Percentiles rank a stretch among this genome's conserved stretches.
Conservation (phyloP, 306 rosid species). For the Betula pendula region DNA sequence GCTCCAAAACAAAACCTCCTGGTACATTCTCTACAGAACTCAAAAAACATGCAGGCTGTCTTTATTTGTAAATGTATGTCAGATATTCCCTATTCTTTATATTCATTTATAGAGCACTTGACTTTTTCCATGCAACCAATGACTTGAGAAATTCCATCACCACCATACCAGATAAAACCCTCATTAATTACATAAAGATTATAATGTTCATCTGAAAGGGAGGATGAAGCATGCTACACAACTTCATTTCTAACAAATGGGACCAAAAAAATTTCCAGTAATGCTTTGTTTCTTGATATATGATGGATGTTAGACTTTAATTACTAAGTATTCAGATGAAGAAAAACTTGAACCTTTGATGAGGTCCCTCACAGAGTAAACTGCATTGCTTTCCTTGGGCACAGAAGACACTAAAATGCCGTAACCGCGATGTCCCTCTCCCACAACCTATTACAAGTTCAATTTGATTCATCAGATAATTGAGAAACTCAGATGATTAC, state of each 20-base stretch:
- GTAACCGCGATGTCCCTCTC: conserved; percentile 69
- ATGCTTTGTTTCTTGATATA: too few species aligned
- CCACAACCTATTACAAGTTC: conserved; percentile 58
- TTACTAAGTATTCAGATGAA: too few species aligned
- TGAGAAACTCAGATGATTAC: conserved; percentile 6
- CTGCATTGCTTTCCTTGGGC: conserved; percentile 84
- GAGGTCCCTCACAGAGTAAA: conserved; percentile 87
- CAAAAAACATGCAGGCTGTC: conserved; percentile 34
- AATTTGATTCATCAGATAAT: neutral
- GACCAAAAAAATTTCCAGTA: too few species aligned
- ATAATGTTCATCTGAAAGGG: too few species aligned
- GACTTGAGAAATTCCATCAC: conserved; percentile 92
- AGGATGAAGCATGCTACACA: too few species aligned
- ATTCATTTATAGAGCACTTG: conserved; percentile 50
- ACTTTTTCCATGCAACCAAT: conserved; percentile 66
- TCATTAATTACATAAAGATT: too few species aligned
- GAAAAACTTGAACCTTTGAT: conserved; percentile 57
- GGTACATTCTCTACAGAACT: too few species aligned
- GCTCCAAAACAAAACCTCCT: too few species aligned
- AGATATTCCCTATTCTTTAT: conserved; percentile 40
- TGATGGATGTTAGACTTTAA: too few species aligned
- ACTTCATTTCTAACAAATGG: too few species aligned
- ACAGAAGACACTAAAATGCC: conserved; percentile 80
- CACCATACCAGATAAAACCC: conserved; percentile 39
- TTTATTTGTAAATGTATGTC: conserved; percentile 32